A percentile compares a stretch with the other conserved stretches of the same genome.
These are phyloP conservation scores for Cymbopogon citratus DNA, from an alignment of 176 grass and related monocot genomes.

Conservation along the genomic window DNA sequence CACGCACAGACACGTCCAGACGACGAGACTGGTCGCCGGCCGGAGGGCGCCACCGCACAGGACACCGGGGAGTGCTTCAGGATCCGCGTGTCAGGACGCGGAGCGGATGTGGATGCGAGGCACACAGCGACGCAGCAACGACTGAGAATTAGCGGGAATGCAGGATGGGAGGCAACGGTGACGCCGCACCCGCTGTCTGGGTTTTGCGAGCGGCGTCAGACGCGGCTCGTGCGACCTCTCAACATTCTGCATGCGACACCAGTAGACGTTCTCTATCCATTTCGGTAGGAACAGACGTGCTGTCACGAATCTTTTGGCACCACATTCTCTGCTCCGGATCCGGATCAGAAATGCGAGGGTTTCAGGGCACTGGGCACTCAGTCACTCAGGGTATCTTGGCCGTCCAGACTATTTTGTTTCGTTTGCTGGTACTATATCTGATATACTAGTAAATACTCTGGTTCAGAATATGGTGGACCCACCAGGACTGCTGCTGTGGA, in stretches of 20 bases:
- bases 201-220: not conserved
- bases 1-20: not conserved
- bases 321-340: not conserved
- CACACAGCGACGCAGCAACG: not conserved
- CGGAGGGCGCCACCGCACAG: not conserved
- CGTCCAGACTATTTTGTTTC: too few relatives aligned
- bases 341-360: not conserved
- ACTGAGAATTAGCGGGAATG: not conserved
- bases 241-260: constrained; percentile 3
- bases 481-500: not conserved
- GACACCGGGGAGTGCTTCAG: not conserved
- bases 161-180: constrained; percentile 2
- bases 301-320: not conserved
- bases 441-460: not conserved
- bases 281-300: not conserved
- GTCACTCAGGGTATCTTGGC: too few relatives aligned
- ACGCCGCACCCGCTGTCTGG: constrained; percentile 11
- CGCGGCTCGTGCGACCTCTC: not conserved
- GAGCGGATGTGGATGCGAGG: not conserved
- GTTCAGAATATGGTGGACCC: not conserved
- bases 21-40: too few relatives aligned
- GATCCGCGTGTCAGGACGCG: not conserved
- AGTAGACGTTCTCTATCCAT: not conserved
- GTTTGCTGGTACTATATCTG: too few relatives aligned
- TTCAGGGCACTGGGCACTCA: too few relatives aligned